Percentiles rank a stretch among this genome's conserved stretches.
Evolutionary conservation across 2,329 filamentous ascomycete species (phyloP).

Genomic region (Blastomyces gilchristii): DNA sequence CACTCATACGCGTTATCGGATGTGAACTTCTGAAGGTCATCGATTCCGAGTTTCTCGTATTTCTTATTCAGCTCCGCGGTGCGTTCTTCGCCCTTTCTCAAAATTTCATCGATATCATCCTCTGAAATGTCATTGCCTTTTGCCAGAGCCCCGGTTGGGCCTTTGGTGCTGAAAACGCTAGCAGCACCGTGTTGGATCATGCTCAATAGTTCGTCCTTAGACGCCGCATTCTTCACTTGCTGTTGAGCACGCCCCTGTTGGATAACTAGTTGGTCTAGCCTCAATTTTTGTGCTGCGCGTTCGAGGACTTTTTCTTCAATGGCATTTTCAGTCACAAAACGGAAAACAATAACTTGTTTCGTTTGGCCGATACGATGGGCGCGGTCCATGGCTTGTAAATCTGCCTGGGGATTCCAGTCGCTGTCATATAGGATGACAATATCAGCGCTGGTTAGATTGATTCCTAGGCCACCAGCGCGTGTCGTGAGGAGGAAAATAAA

Average conservation of each 20-base stretch:
- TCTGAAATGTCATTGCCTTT: conserved; percentile 60
- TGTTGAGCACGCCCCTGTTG: conserved; percentile 92
- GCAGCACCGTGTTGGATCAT: conserved; percentile 99
- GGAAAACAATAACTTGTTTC: conserved; percentile 93
- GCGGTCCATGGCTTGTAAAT: conserved; percentile 97
- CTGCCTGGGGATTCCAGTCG: conserved; percentile 97
- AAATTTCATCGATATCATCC: conserved; percentile 81
- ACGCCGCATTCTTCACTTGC: conserved; percentile 79
- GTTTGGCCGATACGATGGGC: conserved; percentile 97
- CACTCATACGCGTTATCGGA: conserved; percentile 97
- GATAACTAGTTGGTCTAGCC: conserved; percentile 93
- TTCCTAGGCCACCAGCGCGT: conserved; percentile 87
- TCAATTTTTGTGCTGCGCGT: conserved; percentile 89
- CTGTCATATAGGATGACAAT: conserved; percentile 96
- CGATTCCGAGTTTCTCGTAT: conserved; percentile 93
- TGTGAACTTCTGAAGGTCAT: conserved; percentile 94
- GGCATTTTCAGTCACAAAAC: conserved; percentile 94
- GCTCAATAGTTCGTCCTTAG: conserved; percentile 87
- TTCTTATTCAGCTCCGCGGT: conserved; percentile 85
- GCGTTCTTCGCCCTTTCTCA: conserved; percentile 74
- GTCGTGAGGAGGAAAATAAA: conserved; percentile 95
- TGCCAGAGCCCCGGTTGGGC: conserved; percentile 50
- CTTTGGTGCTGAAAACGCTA: conserved; percentile 73
- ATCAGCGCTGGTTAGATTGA: conserved; percentile 90
- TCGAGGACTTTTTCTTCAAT: conserved; percentile 98